Evolutionary conservation across 768 basidiomycete genomes (phyloP).

Genomic region (Lanmaoa rubissima): DNA sequence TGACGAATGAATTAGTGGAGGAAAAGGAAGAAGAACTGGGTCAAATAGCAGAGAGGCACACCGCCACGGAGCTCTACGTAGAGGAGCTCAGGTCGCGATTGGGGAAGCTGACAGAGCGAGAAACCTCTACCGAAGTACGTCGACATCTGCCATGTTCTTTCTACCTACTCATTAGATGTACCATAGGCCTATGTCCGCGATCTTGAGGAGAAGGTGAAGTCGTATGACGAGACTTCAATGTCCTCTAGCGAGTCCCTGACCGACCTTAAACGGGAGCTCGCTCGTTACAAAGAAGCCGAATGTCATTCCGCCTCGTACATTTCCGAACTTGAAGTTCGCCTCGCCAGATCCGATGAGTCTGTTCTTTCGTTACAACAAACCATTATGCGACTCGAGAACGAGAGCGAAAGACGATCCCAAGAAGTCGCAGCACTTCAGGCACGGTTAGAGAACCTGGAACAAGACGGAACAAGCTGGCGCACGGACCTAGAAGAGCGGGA

Average conservation of each 20-base stretch:
- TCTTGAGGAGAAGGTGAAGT: conserved; percentile 87
- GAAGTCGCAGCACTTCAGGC: conserved; percentile 70
- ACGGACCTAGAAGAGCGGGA: conserved; percentile 85
- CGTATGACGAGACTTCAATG: conserved; percentile 75
- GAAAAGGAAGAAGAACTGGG: conserved; percentile 85
- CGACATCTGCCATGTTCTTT: not conserved
- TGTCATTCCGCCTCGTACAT: conserved; percentile 75
- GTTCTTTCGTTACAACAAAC: conserved; percentile 63
- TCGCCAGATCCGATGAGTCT: conserved; percentile 77
- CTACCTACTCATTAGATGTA: not conserved
- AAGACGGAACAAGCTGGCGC: conserved; percentile 80
- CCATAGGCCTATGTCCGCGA: conserved; percentile 87
- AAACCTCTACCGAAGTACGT: conserved; percentile 86
- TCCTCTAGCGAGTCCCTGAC: conserved; percentile 75
- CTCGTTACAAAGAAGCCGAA: conserved; percentile 75
- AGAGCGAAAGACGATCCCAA: conserved; percentile 68
- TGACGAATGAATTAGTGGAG: conserved; percentile 90
- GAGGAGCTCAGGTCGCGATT: conserved; percentile 81
- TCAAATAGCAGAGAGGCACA: conserved; percentile 63
- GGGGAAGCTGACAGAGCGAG: conserved; percentile 81
- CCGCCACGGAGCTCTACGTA: conserved; percentile 81
- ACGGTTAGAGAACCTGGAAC: conserved; percentile 64
- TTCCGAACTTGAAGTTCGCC: conserved; percentile 78
- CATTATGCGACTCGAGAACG: conserved; percentile 74
- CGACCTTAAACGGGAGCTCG: conserved; percentile 82